Base-by-base conservation (phyloP, 1,284 basidiomycete genomes). In the Marasmius fiardii region DNA sequence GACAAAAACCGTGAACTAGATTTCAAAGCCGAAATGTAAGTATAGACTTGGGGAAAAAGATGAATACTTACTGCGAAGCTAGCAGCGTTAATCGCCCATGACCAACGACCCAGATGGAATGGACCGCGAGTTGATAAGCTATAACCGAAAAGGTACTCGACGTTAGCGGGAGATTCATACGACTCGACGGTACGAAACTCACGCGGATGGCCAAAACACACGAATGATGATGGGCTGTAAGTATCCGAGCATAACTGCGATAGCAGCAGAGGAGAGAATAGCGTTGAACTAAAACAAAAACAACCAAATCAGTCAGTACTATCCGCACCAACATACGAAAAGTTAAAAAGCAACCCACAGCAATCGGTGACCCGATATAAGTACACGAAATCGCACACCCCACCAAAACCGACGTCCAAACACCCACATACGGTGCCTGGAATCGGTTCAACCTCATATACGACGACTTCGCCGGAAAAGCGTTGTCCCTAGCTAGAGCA, bases 181-280 rank as follows among this genome's bases (percentile, higher is more conserved):
- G 21, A 33, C 33, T 16, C n/a, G 48, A n/a, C 10, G 6, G 33
- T 16, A 18, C 3, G 50, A 8, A 20, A 67, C 75, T 59, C 60
- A 81, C 80, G 80, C 74, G 4, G 70, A 67, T 5, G 80, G 78
- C 81, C 81, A 83, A 65, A 83, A 80, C 2, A 81, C 80, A 2
- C 82, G 76, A 45, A 83, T 82, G 41, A 81, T 70, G 56, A 84
- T 81, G 4, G 81, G 82, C 60, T 82, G 79, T 24, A 82, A 61
- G 64, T 84, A 85, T 57, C 79, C 78, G 41, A 84, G 71, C 81
- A 85, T 82, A 0, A 82, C 80, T 1, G 81, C 73, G 56, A 85
- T 79, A 1, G 82, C 81, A 11, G 80, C 80, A 34, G 79, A 80
- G 0, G 78, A 81, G 23, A 81, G 54, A 51, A 82, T 83, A 0